Base-by-base conservation (phyloP, 2,329 filamentous ascomycete species). In the Colletotrichum sp. region DNA sequence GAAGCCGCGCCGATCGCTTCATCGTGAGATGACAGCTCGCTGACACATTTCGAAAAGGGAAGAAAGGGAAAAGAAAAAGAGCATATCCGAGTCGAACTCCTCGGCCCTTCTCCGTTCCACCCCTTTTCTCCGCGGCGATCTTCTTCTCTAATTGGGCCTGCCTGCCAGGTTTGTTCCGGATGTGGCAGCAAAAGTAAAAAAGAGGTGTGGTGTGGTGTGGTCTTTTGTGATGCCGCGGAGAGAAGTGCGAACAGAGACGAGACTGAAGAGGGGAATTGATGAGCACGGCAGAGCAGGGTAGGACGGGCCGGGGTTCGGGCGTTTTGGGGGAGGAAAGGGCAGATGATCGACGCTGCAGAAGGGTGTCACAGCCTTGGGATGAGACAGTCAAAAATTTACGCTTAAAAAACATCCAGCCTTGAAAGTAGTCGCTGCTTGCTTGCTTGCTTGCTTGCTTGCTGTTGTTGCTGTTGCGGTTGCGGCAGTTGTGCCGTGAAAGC, bases 261-360 rank as follows among this genome's bases (percentile, higher is more conserved):
- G 55, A 43, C 24, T 16, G 9, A 38, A 38, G 24, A 34, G 60
- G 21, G 60, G 38, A 18, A 55, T 32, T 32, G 57, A 68, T 60
- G 58, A 34, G 30, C 67, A 57, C 15, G 38, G 38, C 38, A 48
- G 38, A 21, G 38, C 38, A 48, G 38, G 38, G 38, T 48, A 48
- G 38, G 38, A 48, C 38, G 38, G 26, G 57, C 57, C 15, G 57
- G 57, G 38, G 34, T 28, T 30, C n/a, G 28, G 38, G 26, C 58
- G 38, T n/a, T 48, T 12, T 48, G 43, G 30, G 12, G 10, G 28
- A 12, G 30, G 36, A 66, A 67, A 67, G 28, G 16, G 67, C 24
- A 58, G 61, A 67, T 72, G 69, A 72, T 72, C 69, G 72, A 75
- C 72, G 69, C 69, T 67, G 72, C 72, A 72, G 72, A 75, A 57